Percentiles rank a stretch among this genome's conserved stretches.
phyloP scores from a whole-genome alignment of 148 eudicot species.

The Nyssa sinensis region DNA sequence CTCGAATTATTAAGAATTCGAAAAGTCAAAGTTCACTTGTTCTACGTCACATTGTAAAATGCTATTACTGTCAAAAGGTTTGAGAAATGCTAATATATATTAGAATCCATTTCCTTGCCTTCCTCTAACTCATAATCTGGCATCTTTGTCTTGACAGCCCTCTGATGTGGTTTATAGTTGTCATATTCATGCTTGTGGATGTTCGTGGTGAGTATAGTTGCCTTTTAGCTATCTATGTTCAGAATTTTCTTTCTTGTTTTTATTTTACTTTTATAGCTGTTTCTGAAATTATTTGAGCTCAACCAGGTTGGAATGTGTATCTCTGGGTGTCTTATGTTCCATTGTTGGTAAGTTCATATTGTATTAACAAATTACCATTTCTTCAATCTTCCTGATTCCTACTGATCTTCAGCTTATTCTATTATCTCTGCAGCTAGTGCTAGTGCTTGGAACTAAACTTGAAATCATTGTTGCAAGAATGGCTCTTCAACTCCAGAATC shows the following conservation, averaged over 20 bases:
- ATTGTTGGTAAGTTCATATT: constrained; percentile 23
- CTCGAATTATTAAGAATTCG: too few relatives aligned
- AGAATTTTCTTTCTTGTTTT: too few relatives aligned
- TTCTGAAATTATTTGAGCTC: neutral
- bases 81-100: too few relatives aligned
- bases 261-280: neutral
- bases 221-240: neutral
- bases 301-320: constrained; percentile 40
- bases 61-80: too few relatives aligned
- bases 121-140: neutral
- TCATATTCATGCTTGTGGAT: constrained; percentile 37
- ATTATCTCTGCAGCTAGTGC: constrained; percentile 23
- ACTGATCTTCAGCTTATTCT: neutral
- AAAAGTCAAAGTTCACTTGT: too few relatives aligned
- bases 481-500: neutral
- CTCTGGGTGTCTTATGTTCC: constrained; percentile 43
- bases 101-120: neutral
- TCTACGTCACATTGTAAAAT: neutral
- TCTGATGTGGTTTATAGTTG: constrained; percentile 38
- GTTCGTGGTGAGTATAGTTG: constrained; percentile 31
- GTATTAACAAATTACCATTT: neutral
- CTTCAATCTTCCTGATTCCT: neutral
- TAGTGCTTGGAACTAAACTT: constrained; percentile 39
- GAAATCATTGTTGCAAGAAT: constrained; percentile 17
- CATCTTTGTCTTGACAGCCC: constrained; percentile 24